Base-by-base conservation (phyloP, 1,139 yeast genomes). In the Spathaspora sp. region DNA sequence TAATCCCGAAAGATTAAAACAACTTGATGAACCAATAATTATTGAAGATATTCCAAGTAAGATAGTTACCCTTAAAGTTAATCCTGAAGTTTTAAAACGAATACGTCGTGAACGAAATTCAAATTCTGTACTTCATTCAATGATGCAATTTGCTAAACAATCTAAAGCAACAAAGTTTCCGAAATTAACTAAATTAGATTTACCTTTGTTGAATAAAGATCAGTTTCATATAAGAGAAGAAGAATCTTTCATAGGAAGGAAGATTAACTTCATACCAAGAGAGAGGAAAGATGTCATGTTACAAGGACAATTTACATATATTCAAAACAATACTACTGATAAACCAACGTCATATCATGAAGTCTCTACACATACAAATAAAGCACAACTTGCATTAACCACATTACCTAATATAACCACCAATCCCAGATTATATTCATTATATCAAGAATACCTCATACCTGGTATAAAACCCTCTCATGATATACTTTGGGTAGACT, bases 401-500 rank as follows among this genome's bases (percentile, higher is more conserved):
- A 55, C 37, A 26, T 44, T 55, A 6, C 62, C 63, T 20, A 47
- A 51, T 15, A 43, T 54, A 39, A 44, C 23, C 7, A 18, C 40
- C 2, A 44, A 49, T 13, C 47, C 60, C 1, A 60, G 57, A n/a
- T 58, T 65, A 37, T 40, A 47, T 11, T 52, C 66, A n/a, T 54
- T 71, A 2, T 58, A 54, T 25, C 47, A 57, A 1, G 49, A 56
- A 4, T 57, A 63, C 37, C 44, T 67, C 6, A 25, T 39, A 5
- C 29, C 39, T 7, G 23, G 29, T n/a, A 2, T 31, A 13, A 7
- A 36, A 7, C 27, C 41, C 18, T 13, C 41, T 13, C 46, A 47
- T 8, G 43, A 49, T 2, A 39, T 56, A 40, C 40, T 70, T 10
- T 81, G 85, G 85, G 64, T 76, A 0, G 67, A 65, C 11, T 51